Evolutionary conservation across 352 stramenopile genomes (phyloP), one percentile per base, ranked within the genome.

Genomic region (Globisporangium lucens): DNA sequence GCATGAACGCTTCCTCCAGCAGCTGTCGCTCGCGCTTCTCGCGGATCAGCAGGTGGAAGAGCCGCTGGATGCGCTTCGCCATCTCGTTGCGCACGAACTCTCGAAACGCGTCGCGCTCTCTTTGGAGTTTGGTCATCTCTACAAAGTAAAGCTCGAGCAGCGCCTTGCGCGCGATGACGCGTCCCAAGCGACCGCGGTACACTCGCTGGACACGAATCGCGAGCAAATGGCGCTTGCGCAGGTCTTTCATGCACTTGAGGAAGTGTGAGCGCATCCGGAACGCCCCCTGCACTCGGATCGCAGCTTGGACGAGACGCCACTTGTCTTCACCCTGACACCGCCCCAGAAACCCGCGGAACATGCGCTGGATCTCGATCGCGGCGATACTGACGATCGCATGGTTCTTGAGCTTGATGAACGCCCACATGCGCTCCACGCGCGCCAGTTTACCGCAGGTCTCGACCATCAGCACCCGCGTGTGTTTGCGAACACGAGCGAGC

Each of bases 201-300:
- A 87, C 71, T 1, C 82, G 77, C 66, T 78, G 84, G 13, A 92
- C 73, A 33, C 74, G 77, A 13, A 90, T 85, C 3, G 79, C 79
- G n/a, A 83, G 69, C 13, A 76, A 69, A 38, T 87, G 71, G 13
- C 73, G 77, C 12, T 71, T 74, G 1, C 75, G 71, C 22, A 89
- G n/a, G 6, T 80, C 71, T 15, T 69, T 71, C 3, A 88, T 24
- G 61, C 83, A 83, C 35, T 65, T 66, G 30, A 76, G 68, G 49
- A 92, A 87, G 63, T 90, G 73, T 49, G 78, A 83, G 12, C 82
- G 84, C 74, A 85, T 85, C 13, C 84, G 84, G 70, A 85, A 87
- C 4, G 84, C 82, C 24, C 82, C 77, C 65, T 92, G 84, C 33
- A 92, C 82, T 67, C 57, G 64, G 49, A 89, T 62, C 2, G 69